phyloP scores from a whole-genome alignment of 306 rosid species.

The Prunus mume region DNA sequence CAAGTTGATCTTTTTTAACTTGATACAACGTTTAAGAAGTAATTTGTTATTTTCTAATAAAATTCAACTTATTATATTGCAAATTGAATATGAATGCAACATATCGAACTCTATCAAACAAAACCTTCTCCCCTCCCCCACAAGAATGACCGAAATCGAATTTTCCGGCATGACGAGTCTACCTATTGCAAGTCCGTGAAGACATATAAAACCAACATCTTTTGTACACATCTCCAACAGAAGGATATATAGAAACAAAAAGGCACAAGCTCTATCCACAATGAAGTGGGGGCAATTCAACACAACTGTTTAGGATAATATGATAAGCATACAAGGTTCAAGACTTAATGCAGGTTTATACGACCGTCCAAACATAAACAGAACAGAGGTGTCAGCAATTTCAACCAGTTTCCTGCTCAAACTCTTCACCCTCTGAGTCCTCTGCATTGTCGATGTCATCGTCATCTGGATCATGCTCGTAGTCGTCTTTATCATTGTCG shows the following conservation, averaged over 20 bases:
- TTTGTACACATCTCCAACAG: background rate
- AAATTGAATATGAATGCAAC: no score
- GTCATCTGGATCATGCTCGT: conserved; percentile 61
- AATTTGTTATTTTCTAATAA: no score
- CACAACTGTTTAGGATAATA: background rate
- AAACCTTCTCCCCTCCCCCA: background rate
- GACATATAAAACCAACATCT: background rate
- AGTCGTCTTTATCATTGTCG: conserved; percentile 79
- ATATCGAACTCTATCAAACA: no score
- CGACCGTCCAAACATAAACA: conserved; percentile 1
- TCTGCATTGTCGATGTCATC: conserved; percentile 80
- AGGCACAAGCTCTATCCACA: background rate
- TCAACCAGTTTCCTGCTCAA: conserved; percentile 93
- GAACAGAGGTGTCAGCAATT: conserved; percentile 12
- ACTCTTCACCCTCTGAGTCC: conserved; percentile 89
- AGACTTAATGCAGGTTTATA: background rate
- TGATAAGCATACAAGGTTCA: background rate
- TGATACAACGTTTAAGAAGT: no score
- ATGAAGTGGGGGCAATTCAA: background rate
- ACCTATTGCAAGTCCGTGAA: background rate
- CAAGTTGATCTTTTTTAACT: no score
- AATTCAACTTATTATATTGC: no score
- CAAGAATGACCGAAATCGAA: background rate
- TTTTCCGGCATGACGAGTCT: background rate
- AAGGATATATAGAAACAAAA: background rate